These are phyloP conservation scores for Kregervanrija delftensis DNA, from an alignment of 805 yeast species.

Conservation along the genomic window DNA sequence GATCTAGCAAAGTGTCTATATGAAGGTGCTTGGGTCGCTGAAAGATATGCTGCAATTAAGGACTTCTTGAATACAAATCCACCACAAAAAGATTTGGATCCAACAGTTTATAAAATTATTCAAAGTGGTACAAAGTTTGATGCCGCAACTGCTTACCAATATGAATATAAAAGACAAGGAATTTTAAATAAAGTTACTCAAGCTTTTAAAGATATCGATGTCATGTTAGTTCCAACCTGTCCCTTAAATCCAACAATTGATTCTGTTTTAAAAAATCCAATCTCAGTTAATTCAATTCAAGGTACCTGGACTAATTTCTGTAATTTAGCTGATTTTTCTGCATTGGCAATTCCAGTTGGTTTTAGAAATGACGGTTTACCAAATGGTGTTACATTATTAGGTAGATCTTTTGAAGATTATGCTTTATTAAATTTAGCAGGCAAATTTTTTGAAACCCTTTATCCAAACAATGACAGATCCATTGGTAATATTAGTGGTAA, in stretches of 20 bases:
- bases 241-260: slow-evolving; percentile 84
- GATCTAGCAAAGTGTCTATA: slow-evolving; percentile 82
- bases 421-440: slow-evolving; percentile 82
- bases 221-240: slow-evolving; percentile 84
- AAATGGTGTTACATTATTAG: slow-evolving; percentile 81
- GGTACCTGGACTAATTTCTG: slow-evolving; percentile 99
- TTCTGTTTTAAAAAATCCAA: slow-evolving; percentile 70
- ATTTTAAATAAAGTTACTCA: slow-evolving; percentile 59
- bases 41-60: slow-evolving; percentile 77
- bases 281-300: slow-evolving; percentile 77
- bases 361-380: slow-evolving; percentile 86
- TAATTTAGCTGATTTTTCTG: slow-evolving; percentile 88
- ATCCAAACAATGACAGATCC: slow-evolving; percentile 40
- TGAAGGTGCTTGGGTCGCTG: slow-evolving; percentile 99
- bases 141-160: slow-evolving; percentile 80
- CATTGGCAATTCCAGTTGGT: slow-evolving; percentile 86
- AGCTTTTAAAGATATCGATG: slow-evolving; percentile 57
- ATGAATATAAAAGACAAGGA: slow-evolving; percentile 80
- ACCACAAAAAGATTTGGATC: slow-evolving; percentile 67
- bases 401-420: slow-evolving; percentile 77
- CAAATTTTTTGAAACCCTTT: slow-evolving; percentile 48
- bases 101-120: slow-evolving; percentile 73
- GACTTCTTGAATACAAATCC: slow-evolving; percentile 68
- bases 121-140: slow-evolving; percentile 68
- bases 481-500: slow-evolving; percentile 38